Conservation (phyloP, 2,329 filamentous ascomycete species). For the Dothistroma septosporum region DNA sequence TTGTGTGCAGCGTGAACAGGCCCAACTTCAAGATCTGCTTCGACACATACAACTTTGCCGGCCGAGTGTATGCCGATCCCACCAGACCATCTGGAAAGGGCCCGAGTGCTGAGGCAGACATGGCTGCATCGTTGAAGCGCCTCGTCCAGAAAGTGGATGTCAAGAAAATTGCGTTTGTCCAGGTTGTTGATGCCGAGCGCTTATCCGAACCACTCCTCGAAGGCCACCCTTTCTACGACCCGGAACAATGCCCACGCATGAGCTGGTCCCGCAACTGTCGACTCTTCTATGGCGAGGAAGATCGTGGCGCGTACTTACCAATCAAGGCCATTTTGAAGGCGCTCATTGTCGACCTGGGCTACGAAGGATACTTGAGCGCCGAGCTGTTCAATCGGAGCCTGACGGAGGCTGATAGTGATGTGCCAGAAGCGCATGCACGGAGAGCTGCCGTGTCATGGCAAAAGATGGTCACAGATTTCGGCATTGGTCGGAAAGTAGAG, state of each 20-base stretch:
- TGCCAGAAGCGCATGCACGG: slow-evolving; percentile 54
- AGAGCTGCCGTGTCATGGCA: slow-evolving; percentile 52
- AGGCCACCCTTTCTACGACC: slow-evolving; percentile 56
- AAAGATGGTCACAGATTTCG: slow-evolving; percentile 43
- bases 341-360: slow-evolving; percentile 62
- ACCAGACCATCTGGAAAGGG: slow-evolving; percentile 50
- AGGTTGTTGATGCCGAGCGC: slow-evolving; percentile 69
- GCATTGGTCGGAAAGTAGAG: slow-evolving; percentile 7
- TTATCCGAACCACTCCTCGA: slow-evolving; percentile 54
- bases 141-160: slow-evolving; percentile 56
- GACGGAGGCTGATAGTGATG: slow-evolving; percentile 48
- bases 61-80: slow-evolving; percentile 67
- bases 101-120: slow-evolving; percentile 52
- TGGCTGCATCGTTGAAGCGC: slow-evolving; percentile 52
- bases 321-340: slow-evolving; percentile 57
- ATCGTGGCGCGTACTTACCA: slow-evolving; percentile 64
- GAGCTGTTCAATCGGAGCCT: slow-evolving; percentile 65
- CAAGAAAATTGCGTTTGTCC: slow-evolving; percentile 68
- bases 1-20: slow-evolving; percentile 61
- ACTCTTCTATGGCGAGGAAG: slow-evolving; percentile 61
- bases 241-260: slow-evolving; percentile 62
- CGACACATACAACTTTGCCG: slow-evolving; percentile 75
- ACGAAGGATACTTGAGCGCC: slow-evolving; percentile 65
- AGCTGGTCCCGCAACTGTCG: slow-evolving; percentile 74
- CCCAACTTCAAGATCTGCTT: slow-evolving; percentile 72